Percentiles rank a stretch among this genome's conserved stretches.
Evolutionary conservation across 2,329 filamentous ascomycete species (phyloP).

Genomic region (Colletotrichum trifolii): DNA sequence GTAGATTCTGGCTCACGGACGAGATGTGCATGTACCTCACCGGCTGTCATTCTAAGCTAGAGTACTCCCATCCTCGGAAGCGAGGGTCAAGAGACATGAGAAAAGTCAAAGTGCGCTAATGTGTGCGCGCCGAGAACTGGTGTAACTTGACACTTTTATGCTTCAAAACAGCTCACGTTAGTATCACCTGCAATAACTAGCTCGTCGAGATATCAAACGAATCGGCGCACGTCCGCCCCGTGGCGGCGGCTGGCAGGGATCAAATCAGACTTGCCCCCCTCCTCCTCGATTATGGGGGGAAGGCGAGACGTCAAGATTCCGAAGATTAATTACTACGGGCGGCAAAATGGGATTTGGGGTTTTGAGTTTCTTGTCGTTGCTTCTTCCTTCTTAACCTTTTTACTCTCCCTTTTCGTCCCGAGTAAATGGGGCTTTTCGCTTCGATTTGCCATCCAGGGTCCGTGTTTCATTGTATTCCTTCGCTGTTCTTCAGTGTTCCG

Average conservation of each 20-base stretch:
- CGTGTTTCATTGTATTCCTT: constrained; percentile 19
- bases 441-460: constrained; percentile 1
- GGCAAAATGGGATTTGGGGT: neutral
- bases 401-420: constrained; percentile 4
- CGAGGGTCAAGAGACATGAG: neutral
- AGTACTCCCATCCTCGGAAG: no score
- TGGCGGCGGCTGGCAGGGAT: neutral
- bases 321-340: neutral
- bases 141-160: constrained; percentile 7
- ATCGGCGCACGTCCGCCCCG: neutral
- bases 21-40: neutral
- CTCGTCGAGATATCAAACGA: neutral
- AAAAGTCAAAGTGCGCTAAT: constrained; percentile 18
- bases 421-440: constrained; percentile 2
- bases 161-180: neutral
- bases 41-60: neutral
- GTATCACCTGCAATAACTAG: no score
- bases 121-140: neutral
- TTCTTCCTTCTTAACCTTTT: neutral
- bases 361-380: constrained; percentile 5
- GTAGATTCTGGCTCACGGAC: neutral
- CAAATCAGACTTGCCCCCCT: neutral
- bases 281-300: neutral
- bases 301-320: neutral
- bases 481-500: constrained; percentile 20